Conservation (phyloP, 1,139 yeast genomes). For the Petasospora rhodanensis region DNA sequence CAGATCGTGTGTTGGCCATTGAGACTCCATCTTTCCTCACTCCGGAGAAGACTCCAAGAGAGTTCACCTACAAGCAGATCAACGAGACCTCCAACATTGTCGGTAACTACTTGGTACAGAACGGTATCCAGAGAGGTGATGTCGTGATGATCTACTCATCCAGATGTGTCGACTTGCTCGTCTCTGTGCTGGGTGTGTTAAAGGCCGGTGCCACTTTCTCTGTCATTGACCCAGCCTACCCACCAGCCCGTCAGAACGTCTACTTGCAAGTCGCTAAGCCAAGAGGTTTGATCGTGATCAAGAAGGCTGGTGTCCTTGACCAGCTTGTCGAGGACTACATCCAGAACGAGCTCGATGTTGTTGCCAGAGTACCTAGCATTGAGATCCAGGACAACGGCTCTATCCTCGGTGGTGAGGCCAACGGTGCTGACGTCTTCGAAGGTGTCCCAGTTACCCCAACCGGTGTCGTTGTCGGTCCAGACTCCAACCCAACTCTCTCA, state of each 20-base stretch:
- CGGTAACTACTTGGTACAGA: constrained; percentile 77
- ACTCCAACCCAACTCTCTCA: constrained; percentile 91
- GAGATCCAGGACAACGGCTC: constrained; percentile 76
- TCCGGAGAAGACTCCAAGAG: constrained; percentile 53
- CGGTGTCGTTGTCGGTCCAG: constrained; percentile 96
- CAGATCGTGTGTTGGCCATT: constrained; percentile 84
- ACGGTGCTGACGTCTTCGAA: constrained; percentile 45
- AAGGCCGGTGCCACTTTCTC: constrained; percentile 99
- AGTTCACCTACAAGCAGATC: constrained; percentile 79
- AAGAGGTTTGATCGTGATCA: constrained; percentile 79
- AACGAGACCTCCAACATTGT: constrained; percentile 92
- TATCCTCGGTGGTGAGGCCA: constrained; percentile 51
- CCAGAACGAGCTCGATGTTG: constrained; percentile 60
- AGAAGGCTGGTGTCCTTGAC: constrained; percentile 83
- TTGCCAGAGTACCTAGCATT: constrained; percentile 71
- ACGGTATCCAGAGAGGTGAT: constrained; percentile 86
- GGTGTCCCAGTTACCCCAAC: constrained; percentile 53
- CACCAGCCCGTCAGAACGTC: constrained; percentile 94
- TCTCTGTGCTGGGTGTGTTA: constrained; percentile 95
- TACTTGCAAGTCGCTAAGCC: constrained; percentile 93
- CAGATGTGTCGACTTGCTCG: constrained; percentile 94
- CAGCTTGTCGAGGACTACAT: constrained; percentile 75
- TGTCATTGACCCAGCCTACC: constrained; percentile 98
- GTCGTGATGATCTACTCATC: constrained; percentile 97
- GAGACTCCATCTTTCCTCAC: constrained; percentile 77